Evolutionary conservation across 1,284 basidiomycete species (phyloP).

Genomic region (Heliocybe sulcata): DNA sequence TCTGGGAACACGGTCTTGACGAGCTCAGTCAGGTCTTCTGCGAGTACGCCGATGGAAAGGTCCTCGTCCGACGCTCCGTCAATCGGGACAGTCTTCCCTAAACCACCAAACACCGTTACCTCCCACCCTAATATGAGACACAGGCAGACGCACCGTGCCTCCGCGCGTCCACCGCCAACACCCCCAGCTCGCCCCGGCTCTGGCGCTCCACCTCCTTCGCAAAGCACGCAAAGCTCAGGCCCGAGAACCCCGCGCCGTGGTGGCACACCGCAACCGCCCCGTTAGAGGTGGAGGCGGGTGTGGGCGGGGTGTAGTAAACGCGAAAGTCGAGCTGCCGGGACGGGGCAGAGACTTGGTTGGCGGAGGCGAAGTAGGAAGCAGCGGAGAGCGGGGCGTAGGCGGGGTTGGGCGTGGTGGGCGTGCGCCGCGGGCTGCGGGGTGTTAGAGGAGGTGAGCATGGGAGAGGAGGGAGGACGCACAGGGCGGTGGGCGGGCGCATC

Average conservation of each 20-base stretch:
- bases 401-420: conserved; percentile 37
- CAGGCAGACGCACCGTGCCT: conserved; percentile 70
- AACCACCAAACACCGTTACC: conserved; percentile 33
- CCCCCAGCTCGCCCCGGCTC: conserved; percentile 72
- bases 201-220: conserved; percentile 67
- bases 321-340: conserved; percentile 58
- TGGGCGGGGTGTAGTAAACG: conserved; percentile 68
- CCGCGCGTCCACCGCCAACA: conserved; percentile 80
- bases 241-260: conserved; percentile 92
- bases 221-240: conserved; percentile 83
- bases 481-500: conserved; percentile 41
- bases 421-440: neutral
- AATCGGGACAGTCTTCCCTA: conserved; percentile 54
- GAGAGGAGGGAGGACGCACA: conserved; percentile 8
- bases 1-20: conserved; percentile 66
- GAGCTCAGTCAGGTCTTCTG: conserved; percentile 65
- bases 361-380: conserved; percentile 66
- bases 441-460: conserved; percentile 5
- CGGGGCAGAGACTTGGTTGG: conserved; percentile 65
- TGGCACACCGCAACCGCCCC: conserved; percentile 82
- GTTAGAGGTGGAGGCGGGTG: conserved; percentile 20
- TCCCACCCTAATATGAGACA: neutral
- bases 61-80: conserved; percentile 47
- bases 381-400: conserved; percentile 72
- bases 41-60: conserved; percentile 66